These are phyloP conservation scores for Claviceps sp. DNA, from an alignment of 2,329 filamentous ascomycete species.

Conservation along the genomic window DNA sequence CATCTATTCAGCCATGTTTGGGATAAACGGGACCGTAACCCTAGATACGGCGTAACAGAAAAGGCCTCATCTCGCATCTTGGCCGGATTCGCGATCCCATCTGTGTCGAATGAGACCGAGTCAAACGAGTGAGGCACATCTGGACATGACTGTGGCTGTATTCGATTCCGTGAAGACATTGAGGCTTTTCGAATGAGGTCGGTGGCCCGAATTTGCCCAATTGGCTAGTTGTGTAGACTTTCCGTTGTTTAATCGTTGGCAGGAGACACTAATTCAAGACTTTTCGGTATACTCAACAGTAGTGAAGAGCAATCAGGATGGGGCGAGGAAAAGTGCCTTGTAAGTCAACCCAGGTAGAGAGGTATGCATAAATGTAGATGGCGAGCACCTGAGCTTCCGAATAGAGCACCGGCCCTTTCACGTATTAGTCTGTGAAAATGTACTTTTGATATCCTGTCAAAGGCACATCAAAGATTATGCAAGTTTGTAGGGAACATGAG, in stretches of 20 bases:
- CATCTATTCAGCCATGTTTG: conserved; percentile 97
- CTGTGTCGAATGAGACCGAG: conserved; percentile 23
- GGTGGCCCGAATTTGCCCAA: background rate
- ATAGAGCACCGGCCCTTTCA: background rate
- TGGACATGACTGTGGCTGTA: background rate
- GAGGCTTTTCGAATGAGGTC: background rate
- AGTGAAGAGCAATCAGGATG: too few relatives aligned
- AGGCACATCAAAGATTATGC: background rate
- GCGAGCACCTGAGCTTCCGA: background rate
- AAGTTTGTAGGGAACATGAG: background rate
- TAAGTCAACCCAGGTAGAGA: background rate
- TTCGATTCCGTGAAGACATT: conserved; percentile 1
- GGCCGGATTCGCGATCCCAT: conserved; percentile 12
- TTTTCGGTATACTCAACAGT: too few relatives aligned
- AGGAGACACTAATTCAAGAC: too few relatives aligned
- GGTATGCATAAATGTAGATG: background rate
- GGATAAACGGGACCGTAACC: conserved; percentile 75
- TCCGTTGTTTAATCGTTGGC: too few relatives aligned
- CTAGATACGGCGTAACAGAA: conserved; percentile 79
- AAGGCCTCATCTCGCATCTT: conserved; percentile 11
- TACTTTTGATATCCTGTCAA: background rate
- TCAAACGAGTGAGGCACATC: conserved; percentile 11
- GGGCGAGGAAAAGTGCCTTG: background rate
- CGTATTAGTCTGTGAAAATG: background rate
- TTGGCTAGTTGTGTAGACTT: too few relatives aligned